Conservation (phyloP, 2,329 filamentous ascomycete species). For the Cercospora zeae-maydis region DNA sequence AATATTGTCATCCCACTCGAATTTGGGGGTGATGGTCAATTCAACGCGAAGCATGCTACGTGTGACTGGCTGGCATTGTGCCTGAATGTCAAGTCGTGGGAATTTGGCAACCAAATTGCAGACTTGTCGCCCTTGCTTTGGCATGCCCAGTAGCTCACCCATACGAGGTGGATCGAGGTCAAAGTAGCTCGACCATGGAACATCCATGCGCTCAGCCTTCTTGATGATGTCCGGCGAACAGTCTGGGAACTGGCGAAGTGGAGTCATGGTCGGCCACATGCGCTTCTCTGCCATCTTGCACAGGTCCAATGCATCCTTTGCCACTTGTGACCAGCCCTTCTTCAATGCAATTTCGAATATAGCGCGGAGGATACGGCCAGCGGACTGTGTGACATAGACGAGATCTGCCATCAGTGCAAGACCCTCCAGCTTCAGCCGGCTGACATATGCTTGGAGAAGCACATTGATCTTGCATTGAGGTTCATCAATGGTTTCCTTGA, state of each 20-base stretch:
- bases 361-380: constrained; percentile 88
- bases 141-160: constrained; percentile 88
- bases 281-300: constrained; percentile 99
- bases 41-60: constrained; percentile 88
- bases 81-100: constrained; percentile 85
- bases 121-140: constrained; percentile 79
- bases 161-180: constrained; percentile 94
- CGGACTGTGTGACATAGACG: constrained; percentile 97
- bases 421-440: constrained; percentile 86
- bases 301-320: constrained; percentile 85
- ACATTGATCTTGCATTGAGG: constrained; percentile 98
- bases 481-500: constrained; percentile 97
- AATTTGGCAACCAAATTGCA: constrained; percentile 88
- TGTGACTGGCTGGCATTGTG: constrained; percentile 91
- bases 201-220: constrained; percentile 92
- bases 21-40: constrained; percentile 86
- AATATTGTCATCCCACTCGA: constrained; percentile 87
- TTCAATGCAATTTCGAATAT: constrained; percentile 97
- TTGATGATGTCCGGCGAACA: constrained; percentile 82
- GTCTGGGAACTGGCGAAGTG: constrained; percentile 79
- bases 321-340: constrained; percentile 92
- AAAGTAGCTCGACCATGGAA: constrained; percentile 90
- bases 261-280: constrained; percentile 99
- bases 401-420: constrained; percentile 96
- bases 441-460: constrained; percentile 92